Evolutionary conservation across 2,329 filamentous ascomycete species (phyloP).

Genomic region (Colletotrichum nymphaeae): DNA sequence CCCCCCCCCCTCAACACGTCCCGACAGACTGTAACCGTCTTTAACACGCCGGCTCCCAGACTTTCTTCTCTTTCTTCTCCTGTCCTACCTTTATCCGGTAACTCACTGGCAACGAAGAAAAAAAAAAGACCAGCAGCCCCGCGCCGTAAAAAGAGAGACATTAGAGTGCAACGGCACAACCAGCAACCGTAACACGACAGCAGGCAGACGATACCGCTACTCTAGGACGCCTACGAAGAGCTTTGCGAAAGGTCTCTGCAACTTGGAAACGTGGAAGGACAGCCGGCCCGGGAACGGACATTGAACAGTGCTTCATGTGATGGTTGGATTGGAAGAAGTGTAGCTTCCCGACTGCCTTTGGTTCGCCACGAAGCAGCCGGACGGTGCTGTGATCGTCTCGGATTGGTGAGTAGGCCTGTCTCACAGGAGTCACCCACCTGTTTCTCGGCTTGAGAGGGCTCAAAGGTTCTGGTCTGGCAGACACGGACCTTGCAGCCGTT

Average conservation of each 20-base stretch:
- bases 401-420: conserved; percentile 54
- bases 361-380: conserved; percentile 37
- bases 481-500: conserved; percentile 37
- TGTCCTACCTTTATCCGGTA: conserved; percentile 25
- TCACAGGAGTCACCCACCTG: conserved; percentile 43
- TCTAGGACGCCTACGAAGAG: conserved; percentile 7
- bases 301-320: conserved; percentile 48
- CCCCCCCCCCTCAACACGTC: conserved; percentile 13
- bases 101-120: neutral
- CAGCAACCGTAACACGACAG: conserved; percentile 24
- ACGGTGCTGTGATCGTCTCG: conserved; percentile 41
- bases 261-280: conserved; percentile 37
- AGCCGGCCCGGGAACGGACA: conserved; percentile 45
- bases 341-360: conserved; percentile 43
- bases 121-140: neutral
- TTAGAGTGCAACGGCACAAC: conserved; percentile 22
- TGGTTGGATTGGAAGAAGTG: conserved; percentile 48
- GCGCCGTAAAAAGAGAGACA: conserved; percentile 25
- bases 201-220: conserved; percentile 19
- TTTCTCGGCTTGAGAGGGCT: conserved; percentile 36
- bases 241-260: conserved; percentile 31
- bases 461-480: conserved; percentile 17
- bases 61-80: conserved; percentile 14
- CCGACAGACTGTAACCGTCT: conserved; percentile 34
- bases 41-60: conserved; percentile 32